Evolutionary conservation across 352 stramenopile genomes (phyloP).

Genomic region (Peronospora farinosa): DNA sequence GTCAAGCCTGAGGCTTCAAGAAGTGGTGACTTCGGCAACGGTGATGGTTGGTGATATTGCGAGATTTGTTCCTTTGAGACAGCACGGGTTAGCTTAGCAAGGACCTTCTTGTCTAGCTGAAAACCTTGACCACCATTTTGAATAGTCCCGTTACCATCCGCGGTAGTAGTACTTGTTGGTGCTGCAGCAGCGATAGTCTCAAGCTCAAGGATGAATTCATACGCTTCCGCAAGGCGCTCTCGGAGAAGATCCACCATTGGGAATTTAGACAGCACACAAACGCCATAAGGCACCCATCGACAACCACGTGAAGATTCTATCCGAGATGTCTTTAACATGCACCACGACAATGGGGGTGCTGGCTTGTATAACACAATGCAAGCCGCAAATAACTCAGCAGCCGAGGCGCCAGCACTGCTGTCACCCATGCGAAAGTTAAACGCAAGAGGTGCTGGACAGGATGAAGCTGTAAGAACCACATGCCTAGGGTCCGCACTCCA

Average conservation of each 20-base stretch:
- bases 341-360: conserved; percentile 47
- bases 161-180: conserved; percentile 4
- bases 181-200: conserved; percentile 44
- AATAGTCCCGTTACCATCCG: conserved; percentile 12
- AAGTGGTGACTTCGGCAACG: conserved; percentile 30
- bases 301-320: conserved; percentile 39
- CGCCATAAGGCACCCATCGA: conserved; percentile 73
- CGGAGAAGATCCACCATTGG: conserved; percentile 74
- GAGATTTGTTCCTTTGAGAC: conserved; percentile 64
- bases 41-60: conserved; percentile 36
- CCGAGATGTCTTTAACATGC: conserved; percentile 50
- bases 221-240: conserved; percentile 70
- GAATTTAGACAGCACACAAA: conserved; percentile 81
- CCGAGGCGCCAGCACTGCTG: conserved; percentile 45
- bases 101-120: conserved; percentile 68
- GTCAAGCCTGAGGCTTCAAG: conserved; percentile 29
- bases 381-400: conserved; percentile 66
- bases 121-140: conserved; percentile 35
- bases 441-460: conserved; percentile 48
- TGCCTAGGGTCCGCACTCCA: conserved; percentile 45
- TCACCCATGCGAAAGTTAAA: conserved; percentile 81
- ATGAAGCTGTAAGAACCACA: conserved; percentile 36
- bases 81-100: conserved; percentile 65
- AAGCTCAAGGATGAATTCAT: conserved; percentile 73
- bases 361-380: conserved; percentile 80